Evolutionary conservation across 495 filamentous ascomycete genomes (phyloP).

Genomic region (Penicillium bialowiezense): DNA sequence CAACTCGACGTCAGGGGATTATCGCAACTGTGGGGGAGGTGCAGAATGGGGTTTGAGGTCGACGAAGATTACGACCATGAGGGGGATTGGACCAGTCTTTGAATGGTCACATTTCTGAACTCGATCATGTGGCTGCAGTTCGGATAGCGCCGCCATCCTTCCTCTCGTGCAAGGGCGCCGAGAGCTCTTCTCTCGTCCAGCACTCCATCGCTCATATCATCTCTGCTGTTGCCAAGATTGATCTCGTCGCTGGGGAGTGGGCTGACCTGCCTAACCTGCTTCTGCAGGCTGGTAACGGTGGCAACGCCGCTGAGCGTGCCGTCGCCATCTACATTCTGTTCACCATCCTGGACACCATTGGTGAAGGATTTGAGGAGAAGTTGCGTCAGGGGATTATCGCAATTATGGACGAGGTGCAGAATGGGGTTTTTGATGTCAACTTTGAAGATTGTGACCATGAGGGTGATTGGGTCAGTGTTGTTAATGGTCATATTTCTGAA

Average conservation of each 20-base stretch:
- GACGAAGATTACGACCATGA: not conserved
- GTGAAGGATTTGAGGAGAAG: conserved; percentile 73
- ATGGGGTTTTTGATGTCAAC: too few relatives aligned
- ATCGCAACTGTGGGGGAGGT: too few relatives aligned
- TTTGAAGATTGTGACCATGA: too few relatives aligned
- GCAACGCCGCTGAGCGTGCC: conserved; percentile 74
- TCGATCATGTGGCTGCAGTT: too few relatives aligned
- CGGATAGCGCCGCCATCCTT: too few relatives aligned
- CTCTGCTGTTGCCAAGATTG: conserved; percentile 78
- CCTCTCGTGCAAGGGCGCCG: too few relatives aligned
- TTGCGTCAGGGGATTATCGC: too few relatives aligned
- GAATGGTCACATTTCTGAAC: too few relatives aligned
- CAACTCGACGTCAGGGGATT: too few relatives aligned
- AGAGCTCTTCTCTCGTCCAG: conserved; percentile 68
- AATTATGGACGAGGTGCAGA: too few relatives aligned
- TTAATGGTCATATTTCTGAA: too few relatives aligned
- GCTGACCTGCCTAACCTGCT: conserved; percentile 72
- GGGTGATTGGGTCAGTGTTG: too few relatives aligned
- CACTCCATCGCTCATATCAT: conserved; percentile 88
- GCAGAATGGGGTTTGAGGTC: not conserved
- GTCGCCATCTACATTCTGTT: conserved; percentile 91
- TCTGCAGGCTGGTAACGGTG: conserved; percentile 65
- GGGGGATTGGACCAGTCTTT: not conserved
- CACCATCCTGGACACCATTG: conserved; percentile 82
- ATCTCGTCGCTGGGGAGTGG: conserved; percentile 87